A percentile compares a stretch with the other conserved stretches of the same genome.
Conservation (phyloP, 2,329 filamentous ascomycete species). For the Stemphylium vesicarium region DNA sequence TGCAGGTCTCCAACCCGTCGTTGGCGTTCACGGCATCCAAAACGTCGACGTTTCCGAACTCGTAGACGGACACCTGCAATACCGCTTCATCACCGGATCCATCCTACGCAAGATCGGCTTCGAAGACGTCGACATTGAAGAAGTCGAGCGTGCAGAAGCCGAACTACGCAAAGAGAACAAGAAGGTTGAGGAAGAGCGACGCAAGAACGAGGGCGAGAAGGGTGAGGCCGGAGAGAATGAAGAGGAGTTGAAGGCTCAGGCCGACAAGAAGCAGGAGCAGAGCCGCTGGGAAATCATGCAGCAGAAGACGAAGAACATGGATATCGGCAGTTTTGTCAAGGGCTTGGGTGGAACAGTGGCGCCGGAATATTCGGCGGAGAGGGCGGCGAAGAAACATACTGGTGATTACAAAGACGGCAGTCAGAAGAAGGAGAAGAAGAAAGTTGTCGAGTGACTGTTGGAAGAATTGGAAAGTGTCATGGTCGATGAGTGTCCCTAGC, state of each 20-base stretch:
- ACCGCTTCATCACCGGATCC: slow-evolving; percentile 58
- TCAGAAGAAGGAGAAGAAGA: not conserved
- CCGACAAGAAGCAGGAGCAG: slow-evolving; percentile 54
- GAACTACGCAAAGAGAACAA: slow-evolving; percentile 52
- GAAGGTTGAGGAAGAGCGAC: slow-evolving; percentile 13
- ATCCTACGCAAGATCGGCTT: slow-evolving; percentile 61
- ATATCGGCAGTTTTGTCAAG: slow-evolving; percentile 20
- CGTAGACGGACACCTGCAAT: slow-evolving; percentile 59
- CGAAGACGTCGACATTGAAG: slow-evolving; percentile 57
- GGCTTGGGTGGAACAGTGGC: slow-evolving; percentile 4
- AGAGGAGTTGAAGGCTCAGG: slow-evolving; percentile 51
- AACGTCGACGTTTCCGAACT: slow-evolving; percentile 61
- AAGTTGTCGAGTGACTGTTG: too few relatives aligned
- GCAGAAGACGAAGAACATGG: slow-evolving; percentile 47
- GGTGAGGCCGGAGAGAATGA: slow-evolving; percentile 30
- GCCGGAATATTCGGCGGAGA: not conserved
- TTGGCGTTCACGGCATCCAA: slow-evolving; percentile 69
- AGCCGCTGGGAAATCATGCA: slow-evolving; percentile 53
- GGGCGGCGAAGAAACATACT: not conserved
- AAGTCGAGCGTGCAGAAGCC: slow-evolving; percentile 55
- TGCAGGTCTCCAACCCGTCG: slow-evolving; percentile 78
- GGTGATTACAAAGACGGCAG: not conserved
- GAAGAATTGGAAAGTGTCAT: too few relatives aligned
- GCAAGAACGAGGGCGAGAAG: slow-evolving; percentile 29
- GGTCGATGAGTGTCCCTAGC: too few relatives aligned